Base-by-base conservation (phyloP, 805 yeast species). In the Schwanniomyces vanrijiae region DNA sequence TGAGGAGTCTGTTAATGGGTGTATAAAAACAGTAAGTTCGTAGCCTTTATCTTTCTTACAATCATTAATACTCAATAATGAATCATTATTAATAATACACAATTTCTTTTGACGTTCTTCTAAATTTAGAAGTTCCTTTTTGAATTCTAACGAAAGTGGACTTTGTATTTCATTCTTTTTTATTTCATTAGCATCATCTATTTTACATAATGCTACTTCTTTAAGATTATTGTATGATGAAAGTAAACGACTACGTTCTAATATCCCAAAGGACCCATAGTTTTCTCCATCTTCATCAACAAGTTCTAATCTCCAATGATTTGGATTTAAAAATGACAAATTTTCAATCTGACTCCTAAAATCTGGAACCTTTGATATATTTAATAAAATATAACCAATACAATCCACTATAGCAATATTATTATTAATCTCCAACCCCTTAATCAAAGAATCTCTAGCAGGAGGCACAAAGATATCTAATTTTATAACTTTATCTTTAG, bases 241-340 rank as follows among this genome's bases (percentile, higher is more conserved):
- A 22, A 94, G 71, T 3, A 71, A 56, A 44, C 91, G 73, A 0
- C 80, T 75, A 52, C 97, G 71, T 39, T 86, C 92, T 46, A 94
- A 69, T 1, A 91, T 81, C 1, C 98, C 98, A 70, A 94, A 91
- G 44, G 90, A 88, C 55, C 95, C 99, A 45, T 89, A 90, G 33
- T 88, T 84, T 43, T 95, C 97, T 6, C 92, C 92, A 61, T 91
- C 97, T 43, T 92, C 98, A 62, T 94, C 99, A 0, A 87, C 90
- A 19, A 92, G 73, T 47, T 87, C 87, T 28, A 92, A 59, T 45
- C 84, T 76, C 94, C 96, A 90, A 49, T 66, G 64, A 56, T 86
- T 85, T 0, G 91, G 87, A 50, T 86, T 80, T 43, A 64, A 56
- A 35, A 22, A 38, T 6, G 43, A 34, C 26, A 62, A 45, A 19